phyloP scores from a whole-genome alignment of 1,284 basidiomycete genomes.

The Ustilago cynodontis region DNA sequence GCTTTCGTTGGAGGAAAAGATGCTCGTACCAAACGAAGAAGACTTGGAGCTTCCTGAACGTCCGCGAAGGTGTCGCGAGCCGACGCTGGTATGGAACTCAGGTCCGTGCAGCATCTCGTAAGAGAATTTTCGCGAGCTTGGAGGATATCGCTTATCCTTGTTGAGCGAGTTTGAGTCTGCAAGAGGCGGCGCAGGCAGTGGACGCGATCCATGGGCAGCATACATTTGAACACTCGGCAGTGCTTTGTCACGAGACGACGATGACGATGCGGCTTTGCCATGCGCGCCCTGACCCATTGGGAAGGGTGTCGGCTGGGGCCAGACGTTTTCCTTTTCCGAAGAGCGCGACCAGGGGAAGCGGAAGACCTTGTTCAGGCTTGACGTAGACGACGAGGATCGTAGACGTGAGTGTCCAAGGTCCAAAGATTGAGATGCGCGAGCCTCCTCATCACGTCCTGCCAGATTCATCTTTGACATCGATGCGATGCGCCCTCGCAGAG shows the following conservation, averaged over 20 bases:
- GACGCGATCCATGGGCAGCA: conserved; percentile 11
- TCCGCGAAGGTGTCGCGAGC: conserved; percentile 30
- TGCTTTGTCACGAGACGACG: conserved; percentile 15
- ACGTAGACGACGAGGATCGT: conserved; percentile 32
- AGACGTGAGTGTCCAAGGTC: conserved; percentile 17
- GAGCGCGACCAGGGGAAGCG: conserved; percentile 42
- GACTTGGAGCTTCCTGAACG: conserved; percentile 43
- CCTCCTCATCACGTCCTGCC: conserved; percentile 5
- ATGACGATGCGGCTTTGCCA: conserved; percentile 7
- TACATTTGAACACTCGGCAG: conserved; percentile 17
- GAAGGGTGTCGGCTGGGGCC: conserved; percentile 29
- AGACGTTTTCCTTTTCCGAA: conserved; percentile 17
- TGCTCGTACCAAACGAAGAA: conserved; percentile 42
- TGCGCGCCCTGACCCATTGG: conserved; percentile 17
- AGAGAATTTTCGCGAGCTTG: conserved; percentile 39
- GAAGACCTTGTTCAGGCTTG: conserved; percentile 44
- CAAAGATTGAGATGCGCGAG: background rate
- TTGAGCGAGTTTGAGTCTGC: conserved; percentile 13
- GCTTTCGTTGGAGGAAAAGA: conserved; percentile 31
- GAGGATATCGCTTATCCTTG: conserved; percentile 42
- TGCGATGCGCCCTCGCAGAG: conserved; percentile 28
- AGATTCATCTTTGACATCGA: conserved; percentile 24
- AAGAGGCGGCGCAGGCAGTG: conserved; percentile 18
- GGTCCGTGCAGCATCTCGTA: conserved; percentile 35
- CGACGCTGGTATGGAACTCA: conserved; percentile 25